A percentile compares a stretch with the other conserved stretches of the same genome.
These are phyloP conservation scores for Lecanosticta acicola DNA, from an alignment of 2,329 filamentous ascomycete genomes.

Conservation along the genomic window DNA sequence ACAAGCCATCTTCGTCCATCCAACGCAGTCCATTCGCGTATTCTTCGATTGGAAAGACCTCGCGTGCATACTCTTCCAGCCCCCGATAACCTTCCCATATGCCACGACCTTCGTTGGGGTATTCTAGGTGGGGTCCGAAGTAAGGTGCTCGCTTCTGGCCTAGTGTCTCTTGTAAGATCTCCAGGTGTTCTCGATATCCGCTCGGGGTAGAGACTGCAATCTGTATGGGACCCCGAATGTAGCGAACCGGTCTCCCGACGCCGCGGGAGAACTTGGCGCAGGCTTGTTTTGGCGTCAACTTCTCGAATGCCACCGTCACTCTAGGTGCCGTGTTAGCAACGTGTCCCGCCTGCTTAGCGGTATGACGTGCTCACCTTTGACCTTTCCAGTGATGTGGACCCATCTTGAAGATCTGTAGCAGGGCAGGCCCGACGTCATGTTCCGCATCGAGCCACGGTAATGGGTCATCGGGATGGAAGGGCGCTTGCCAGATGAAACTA, in stretches of 20 bases:
- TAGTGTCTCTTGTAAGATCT: slow-evolving; percentile 57
- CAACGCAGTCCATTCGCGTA: slow-evolving; percentile 88
- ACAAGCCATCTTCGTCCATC: slow-evolving; percentile 59
- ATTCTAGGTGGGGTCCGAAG: slow-evolving; percentile 56
- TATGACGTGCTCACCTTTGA: slow-evolving; percentile 50
- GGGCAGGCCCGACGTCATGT: slow-evolving; percentile 87
- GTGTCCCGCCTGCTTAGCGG: too few relatives aligned
- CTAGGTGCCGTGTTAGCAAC: slow-evolving; percentile 40
- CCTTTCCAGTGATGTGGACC: slow-evolving; percentile 78
- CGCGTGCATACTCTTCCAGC: slow-evolving; percentile 88
- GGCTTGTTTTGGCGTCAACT: slow-evolving; percentile 74
- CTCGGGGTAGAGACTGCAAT: slow-evolving; percentile 79
- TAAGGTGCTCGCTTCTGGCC: slow-evolving; percentile 56
- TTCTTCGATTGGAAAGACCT: slow-evolving; percentile 92
- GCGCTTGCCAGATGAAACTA: slow-evolving; percentile 86
- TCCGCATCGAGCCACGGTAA: slow-evolving; percentile 95
- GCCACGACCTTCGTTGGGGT: slow-evolving; percentile 66
- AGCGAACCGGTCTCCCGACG: slow-evolving; percentile 69
- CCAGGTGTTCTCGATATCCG: slow-evolving; percentile 83
- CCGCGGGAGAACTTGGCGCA: slow-evolving; percentile 75
- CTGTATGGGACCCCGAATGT: slow-evolving; percentile 72
- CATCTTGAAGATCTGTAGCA: slow-evolving; percentile 93
- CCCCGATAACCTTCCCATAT: slow-evolving; percentile 89
- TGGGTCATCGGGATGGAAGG: slow-evolving; percentile 82
- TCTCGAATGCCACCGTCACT: slow-evolving; percentile 85